Evolutionary conservation across 2,329 filamentous ascomycete species (phyloP), one percentile per base, ranked within the genome.

Genomic region (Diaporthe velutina): DNA sequence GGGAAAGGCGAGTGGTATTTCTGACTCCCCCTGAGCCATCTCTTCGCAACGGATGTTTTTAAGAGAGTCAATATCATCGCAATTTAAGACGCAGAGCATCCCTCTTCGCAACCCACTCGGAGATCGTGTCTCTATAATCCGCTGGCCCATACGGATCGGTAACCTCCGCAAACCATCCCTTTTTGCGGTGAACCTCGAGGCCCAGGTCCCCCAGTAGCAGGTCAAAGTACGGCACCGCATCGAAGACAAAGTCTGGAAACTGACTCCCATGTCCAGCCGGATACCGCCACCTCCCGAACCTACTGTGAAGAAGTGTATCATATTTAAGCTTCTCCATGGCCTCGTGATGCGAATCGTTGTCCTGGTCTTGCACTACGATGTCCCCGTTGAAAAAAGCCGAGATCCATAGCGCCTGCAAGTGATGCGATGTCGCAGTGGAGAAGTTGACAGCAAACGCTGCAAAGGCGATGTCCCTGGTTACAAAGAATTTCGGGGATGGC

Each of bases 141-240:
- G 87, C 85, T 2, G 89, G 88, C 0, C 88, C 87, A 80, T 93
- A 93, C 2, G 90, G 86, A 66, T 86, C 81, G 73, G 87, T 88
- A 40, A 88, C 84, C 79, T 92, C 91, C 1, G 83, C 83, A 70
- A 87, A 79, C 79, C 83, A 85, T 0, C 89, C 86, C 73, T 86
- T 82, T 84, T 93, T 93, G 45, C 90, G 84, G 77, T 88, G 85
- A 19, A 84, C 84, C 25, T 87, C 83, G 72, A 95, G 81, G 0
- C 90, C 93, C 73, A 96, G 79, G 81, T 96, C 94, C 6, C 84
- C 83, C 75, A 94, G 80, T 79, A 96, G 81, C 79, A 92, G 79
- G 81, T 96, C 94, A 25, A 95, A 81, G 74, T 95, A 97, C 5
- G 93, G 93, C 71, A 96, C 81, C 0, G 89, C 89, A 81, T 97